Base-by-base conservation (phyloP, 306 rosid species). In the Senna tora region DNA sequence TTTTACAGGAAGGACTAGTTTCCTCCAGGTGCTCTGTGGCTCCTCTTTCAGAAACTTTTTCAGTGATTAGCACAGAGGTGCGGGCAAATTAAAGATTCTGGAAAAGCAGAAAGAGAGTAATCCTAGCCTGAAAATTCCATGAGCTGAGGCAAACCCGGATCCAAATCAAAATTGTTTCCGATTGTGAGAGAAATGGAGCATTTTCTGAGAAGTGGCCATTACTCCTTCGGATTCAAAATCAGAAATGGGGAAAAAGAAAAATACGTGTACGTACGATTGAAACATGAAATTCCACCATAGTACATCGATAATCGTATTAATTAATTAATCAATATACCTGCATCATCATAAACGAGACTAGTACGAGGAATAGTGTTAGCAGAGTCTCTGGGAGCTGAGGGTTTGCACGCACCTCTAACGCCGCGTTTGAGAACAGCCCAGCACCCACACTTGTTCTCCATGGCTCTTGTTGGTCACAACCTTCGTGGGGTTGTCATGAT, bases 361-460 rank as follows among this genome's bases (percentile, higher is more conserved):
- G 96, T 75, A 64, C 98, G 97, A 87, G 98, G 98, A 66, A 93
- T 87, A 77, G 90, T 74, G 84, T 84, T 85, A 69, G 92, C 78
- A 73, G 97, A 88, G 81, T 87, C 87, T 83, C 77, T 87, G 59
- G 97, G 83, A 79, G 87, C 75, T 49, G 96, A 85, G 69, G 97
- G 67, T 71, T 88, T 92, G 89, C 91, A 90, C 74, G 90, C 76
- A 47, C 92, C 98, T 74, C 83, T 81, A 81, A 87, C 91, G 64
- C 96, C 82, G 77, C 93, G 98, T 84, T 77, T 88, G 17, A 93
- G 87, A 36, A 86, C 89, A 78, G 80, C 68, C 98, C 98, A 93
- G 79, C 98, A 93, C 21, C 98, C 97, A 47, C 98, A 93, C 84
- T 87, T 81, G 14, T 84, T 75, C 67, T 89, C 97, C 97, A 89